These are phyloP conservation scores for Takashimella tepidaria DNA, from an alignment of 1,284 basidiomycete genomes.

Conservation along the genomic window DNA sequence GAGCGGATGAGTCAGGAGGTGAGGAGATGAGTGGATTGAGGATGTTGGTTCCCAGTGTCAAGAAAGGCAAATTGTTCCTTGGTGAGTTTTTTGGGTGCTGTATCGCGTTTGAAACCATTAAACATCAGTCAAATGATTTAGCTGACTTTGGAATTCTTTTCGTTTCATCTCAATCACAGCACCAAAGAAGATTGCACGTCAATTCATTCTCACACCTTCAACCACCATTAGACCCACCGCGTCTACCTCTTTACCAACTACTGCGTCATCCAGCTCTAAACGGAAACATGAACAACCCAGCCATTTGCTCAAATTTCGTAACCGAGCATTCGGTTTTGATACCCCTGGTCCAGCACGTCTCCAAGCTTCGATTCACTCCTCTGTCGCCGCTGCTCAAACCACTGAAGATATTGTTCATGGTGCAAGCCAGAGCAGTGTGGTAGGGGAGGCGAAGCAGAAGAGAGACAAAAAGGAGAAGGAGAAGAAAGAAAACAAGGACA, in stretches of 20 bases:
- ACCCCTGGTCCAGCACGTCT: conserved; percentile 29
- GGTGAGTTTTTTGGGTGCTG: conserved; percentile 28
- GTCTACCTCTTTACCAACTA: conserved; percentile 12
- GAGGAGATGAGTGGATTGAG: conserved; percentile 43
- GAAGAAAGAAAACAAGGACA: conserved; percentile 6
- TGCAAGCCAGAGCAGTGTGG: neutral
- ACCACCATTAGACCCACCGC: neutral
- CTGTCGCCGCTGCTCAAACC: no score
- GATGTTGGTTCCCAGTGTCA: conserved; percentile 35
- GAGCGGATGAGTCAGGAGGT: conserved; percentile 23
- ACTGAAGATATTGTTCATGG: no score
- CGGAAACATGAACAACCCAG: conserved; percentile 32
- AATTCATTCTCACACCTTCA: conserved; percentile 34
- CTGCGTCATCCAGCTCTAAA: conserved; percentile 6
- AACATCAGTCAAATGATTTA: no score
- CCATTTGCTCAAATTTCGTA: conserved; percentile 41
- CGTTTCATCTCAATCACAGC: no score
- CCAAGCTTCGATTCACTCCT: neutral
- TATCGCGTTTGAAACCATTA: no score
- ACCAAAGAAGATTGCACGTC: conserved; percentile 34
- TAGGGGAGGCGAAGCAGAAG: neutral
- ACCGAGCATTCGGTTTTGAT: conserved; percentile 31
- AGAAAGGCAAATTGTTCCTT: conserved; percentile 31
- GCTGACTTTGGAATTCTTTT: no score
- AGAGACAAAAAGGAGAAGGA: neutral